Conservation (phyloP, 2,329 filamentous ascomycete species). For the Ilyonectria destructans region DNA sequence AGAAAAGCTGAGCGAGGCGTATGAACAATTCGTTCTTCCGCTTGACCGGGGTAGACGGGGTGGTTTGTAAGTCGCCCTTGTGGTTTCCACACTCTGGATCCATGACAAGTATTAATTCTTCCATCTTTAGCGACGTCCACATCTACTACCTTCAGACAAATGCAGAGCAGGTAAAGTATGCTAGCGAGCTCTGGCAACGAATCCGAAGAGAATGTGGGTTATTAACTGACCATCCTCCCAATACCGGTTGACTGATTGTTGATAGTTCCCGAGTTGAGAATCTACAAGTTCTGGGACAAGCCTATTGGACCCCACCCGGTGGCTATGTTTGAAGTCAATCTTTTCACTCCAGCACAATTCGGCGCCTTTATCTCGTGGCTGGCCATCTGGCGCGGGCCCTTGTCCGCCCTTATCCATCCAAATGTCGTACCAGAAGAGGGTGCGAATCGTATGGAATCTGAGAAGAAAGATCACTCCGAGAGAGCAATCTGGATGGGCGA, state of each 20-base stretch:
- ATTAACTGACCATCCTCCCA: fast-evolving
- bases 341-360: constrained; percentile 90
- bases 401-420: constrained; percentile 86
- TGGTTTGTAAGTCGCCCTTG: constrained; percentile 74
- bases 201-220: constrained; percentile 83
- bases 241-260: background rate
- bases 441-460: constrained; percentile 50
- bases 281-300: constrained; percentile 83
- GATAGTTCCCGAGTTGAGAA: constrained; percentile 85
- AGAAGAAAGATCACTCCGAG: constrained; percentile 74
- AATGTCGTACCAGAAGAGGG: constrained; percentile 75
- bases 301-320: constrained; percentile 88
- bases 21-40: constrained; percentile 78
- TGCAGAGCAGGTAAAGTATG: constrained; percentile 75
- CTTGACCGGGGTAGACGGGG: constrained; percentile 77
- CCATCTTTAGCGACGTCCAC: constrained; percentile 77
- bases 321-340: constrained; percentile 93
- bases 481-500: constrained; percentile 84
- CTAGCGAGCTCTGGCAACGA: constrained; percentile 81
- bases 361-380: constrained; percentile 92
- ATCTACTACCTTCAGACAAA: constrained; percentile 85
- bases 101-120: constrained; percentile 15
- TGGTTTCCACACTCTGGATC: background rate
- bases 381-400: constrained; percentile 83
- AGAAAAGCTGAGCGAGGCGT: constrained; percentile 76